Conservation (phyloP, 2,329 filamentous ascomycete genomes). For the Nothophoma quercina region DNA sequence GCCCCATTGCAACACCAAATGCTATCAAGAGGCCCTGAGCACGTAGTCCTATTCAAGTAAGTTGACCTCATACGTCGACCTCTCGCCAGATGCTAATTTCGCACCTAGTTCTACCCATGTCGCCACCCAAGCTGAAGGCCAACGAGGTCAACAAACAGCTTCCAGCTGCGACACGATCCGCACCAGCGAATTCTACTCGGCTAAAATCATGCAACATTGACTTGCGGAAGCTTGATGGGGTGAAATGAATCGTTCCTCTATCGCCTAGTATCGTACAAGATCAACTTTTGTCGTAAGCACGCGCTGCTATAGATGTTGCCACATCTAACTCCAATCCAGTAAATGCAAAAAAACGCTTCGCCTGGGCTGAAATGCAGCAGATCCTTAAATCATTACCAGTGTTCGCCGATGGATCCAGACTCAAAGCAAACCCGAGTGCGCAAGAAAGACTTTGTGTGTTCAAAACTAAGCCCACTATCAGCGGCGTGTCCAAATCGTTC, state of each 20-base stretch:
- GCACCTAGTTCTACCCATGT: too few species aligned
- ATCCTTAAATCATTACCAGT: conserved; percentile 13
- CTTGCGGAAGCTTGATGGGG: not conserved
- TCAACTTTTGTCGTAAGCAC: conserved; percentile 11
- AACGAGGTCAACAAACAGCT: too few species aligned
- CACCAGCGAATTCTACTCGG: too few species aligned
- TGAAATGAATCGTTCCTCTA: conserved; percentile 17
- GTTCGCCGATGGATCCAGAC: conserved; percentile 17
- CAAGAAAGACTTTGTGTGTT: not conserved
- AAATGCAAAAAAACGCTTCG: conserved; percentile 30
- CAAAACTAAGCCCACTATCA: conserved; percentile 6
- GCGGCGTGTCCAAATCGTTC: not conserved
- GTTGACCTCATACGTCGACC: too few species aligned
- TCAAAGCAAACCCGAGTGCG: conserved; percentile 12
- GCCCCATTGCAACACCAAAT: too few species aligned
- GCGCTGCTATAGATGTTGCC: conserved; percentile 8
- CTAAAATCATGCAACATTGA: not conserved
- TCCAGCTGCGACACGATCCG: not conserved
- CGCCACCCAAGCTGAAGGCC: too few species aligned
- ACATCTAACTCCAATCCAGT: conserved; percentile 22
- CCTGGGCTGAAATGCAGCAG: conserved; percentile 25
- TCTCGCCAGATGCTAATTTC: too few species aligned
- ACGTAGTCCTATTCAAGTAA: too few species aligned
- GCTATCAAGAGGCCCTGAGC: too few species aligned
- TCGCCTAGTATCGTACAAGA: conserved; percentile 12